Evolutionary conservation across 2,329 filamentous ascomycete species (phyloP).

Genomic region (Emmonsiellopsis sp.): DNA sequence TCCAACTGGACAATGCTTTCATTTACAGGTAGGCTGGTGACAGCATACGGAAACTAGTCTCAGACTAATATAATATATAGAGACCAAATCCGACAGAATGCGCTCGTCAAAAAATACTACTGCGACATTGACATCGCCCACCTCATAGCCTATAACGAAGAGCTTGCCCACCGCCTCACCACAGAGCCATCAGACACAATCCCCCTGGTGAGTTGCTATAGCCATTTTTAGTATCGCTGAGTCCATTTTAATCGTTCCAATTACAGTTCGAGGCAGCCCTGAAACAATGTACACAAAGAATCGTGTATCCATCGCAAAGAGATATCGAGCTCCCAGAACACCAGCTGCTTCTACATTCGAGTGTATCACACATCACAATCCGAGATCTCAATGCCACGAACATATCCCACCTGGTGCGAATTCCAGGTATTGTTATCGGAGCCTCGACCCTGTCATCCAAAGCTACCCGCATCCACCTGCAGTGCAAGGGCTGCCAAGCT

Average conservation of each 20-base stretch:
- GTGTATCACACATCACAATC: slow-evolving; percentile 82
- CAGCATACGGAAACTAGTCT: background rate
- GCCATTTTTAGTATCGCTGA: background rate
- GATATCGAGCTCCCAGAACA: slow-evolving; percentile 72
- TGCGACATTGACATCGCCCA: slow-evolving; percentile 95
- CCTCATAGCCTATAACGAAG: slow-evolving; percentile 91
- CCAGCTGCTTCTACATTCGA: slow-evolving; percentile 90
- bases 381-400: slow-evolving; percentile 87
- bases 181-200: slow-evolving; percentile 90
- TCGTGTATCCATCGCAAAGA: slow-evolving; percentile 71
- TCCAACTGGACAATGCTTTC: slow-evolving; percentile 87
- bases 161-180: slow-evolving; percentile 79
- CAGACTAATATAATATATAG: slow-evolving; percentile 37
- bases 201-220: slow-evolving; percentile 58
- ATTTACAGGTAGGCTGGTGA: slow-evolving; percentile 65
- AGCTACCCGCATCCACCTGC: slow-evolving; percentile 74
- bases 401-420: slow-evolving; percentile 88
- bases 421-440: slow-evolving; percentile 95
- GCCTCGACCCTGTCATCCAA: slow-evolving; percentile 96
- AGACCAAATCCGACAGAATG: slow-evolving; percentile 93
- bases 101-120: slow-evolving; percentile 85
- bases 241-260: slow-evolving; percentile 4
- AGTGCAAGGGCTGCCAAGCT: slow-evolving; percentile 79
- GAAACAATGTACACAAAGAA: slow-evolving; percentile 83
- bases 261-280: slow-evolving; percentile 79